Evolutionary conservation across 768 basidiomycete genomes (phyloP), one percentile per base, ranked within the genome.

Genomic region (Lyophyllum decastes): DNA sequence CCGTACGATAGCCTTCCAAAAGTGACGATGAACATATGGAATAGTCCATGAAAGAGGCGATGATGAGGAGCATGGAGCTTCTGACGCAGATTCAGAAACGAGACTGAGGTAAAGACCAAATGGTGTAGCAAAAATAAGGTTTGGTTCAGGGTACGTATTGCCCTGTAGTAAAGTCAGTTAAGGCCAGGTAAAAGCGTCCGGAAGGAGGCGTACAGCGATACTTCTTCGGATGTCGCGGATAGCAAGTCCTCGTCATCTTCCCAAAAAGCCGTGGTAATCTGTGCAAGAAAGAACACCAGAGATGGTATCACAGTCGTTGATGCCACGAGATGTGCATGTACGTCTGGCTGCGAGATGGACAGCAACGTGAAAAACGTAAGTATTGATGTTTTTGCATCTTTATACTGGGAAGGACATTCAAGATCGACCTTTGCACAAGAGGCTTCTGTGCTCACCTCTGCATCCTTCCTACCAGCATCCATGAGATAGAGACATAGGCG

Each of bases 1-100:
- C 87, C 85, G 58, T 84, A 92, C 55, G 87, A 85, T 47, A 94
- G 72, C 59, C 91, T 80, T 38, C 92, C 89, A 54, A 94, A 82
- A 0, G 86, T 83, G n/a, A 92, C 85, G 26, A 86, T 82, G 66
- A 92, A 92, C 67, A 86, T 78, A 62, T 94, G 86, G 12, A 76
- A 76, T 25, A 90, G 70, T 30, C 85, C 86, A 62, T 82, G 85
- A 66, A 88, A 87, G 26, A 77, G 74, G 30, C 83, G 80, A 47
- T 73, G 72, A 12, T 81, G 74, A 16, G 85, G 82, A 41, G 78
- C 74, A 55, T 82, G 81, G 27, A 93, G 78, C 66, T 83, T 84
- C 35, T 78, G 76, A 40, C 83, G 81, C 52, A 92, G 72, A 66
- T 84, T 80, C 47, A 83, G 67, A 11, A 72, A 69, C 12, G 82